These are phyloP conservation scores for Lyophyllum semitale DNA, from an alignment of 768 basidiomycete genomes.

Conservation along the genomic window DNA sequence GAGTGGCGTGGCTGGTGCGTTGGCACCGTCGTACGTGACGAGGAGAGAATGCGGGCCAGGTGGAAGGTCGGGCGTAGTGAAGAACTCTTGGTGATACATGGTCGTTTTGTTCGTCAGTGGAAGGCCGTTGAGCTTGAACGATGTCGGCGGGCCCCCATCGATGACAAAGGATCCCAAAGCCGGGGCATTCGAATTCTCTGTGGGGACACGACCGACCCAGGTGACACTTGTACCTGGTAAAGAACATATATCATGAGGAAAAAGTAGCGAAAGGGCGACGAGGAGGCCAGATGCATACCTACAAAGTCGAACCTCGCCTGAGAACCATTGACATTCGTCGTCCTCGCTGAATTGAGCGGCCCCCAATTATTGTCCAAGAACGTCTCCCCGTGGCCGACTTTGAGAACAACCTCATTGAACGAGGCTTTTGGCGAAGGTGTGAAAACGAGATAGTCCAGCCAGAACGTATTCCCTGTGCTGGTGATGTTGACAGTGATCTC, in stretches of 20 bases:
- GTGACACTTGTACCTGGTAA: slow-evolving; percentile 6
- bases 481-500: too few species aligned
- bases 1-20: too few species aligned
- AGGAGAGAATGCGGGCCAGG: slow-evolving; percentile 5
- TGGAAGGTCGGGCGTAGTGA: not conserved
- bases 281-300: not conserved
- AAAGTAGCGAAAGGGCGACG: not conserved
- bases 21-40: slow-evolving; percentile 8
- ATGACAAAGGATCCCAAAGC: too few species aligned
- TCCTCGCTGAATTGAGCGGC: slow-evolving; percentile 1
- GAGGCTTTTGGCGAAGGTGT: too few species aligned
- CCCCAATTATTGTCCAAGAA: not conserved
- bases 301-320: slow-evolving; percentile 4
- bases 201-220: slow-evolving; percentile 10
- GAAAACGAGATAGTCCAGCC: too few species aligned
- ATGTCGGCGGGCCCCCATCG: too few species aligned
- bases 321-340: slow-evolving; percentile 4
- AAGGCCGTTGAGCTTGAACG: too few species aligned
- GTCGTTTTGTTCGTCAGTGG: too few species aligned
- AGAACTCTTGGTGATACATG: too few species aligned
- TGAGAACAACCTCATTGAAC: not conserved
- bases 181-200: not conserved
- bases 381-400: slow-evolving; percentile 7
- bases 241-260: not conserved
- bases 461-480: too few species aligned